Conservation (phyloP, 2,329 filamentous ascomycete genomes). For the Tolypocladium ophioglossoides region DNA sequence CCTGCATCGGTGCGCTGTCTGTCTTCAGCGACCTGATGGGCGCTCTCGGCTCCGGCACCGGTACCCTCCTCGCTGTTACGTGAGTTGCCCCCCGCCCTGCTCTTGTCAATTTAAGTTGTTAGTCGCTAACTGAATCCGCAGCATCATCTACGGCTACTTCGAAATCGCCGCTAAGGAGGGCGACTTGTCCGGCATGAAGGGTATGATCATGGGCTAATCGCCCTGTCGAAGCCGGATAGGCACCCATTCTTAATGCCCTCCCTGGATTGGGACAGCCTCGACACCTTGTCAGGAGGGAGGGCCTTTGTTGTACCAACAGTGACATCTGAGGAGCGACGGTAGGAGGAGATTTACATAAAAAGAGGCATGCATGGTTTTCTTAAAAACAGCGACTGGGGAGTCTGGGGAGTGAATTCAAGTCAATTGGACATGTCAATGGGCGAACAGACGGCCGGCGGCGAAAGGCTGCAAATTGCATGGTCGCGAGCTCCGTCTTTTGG, state of each 20-base stretch:
- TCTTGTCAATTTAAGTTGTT: too few relatives aligned
- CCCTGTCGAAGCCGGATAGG: background rate
- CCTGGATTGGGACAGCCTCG: background rate
- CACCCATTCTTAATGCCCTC: background rate
- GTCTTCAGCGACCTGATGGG: conserved; percentile 93
- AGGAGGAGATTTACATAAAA: background rate
- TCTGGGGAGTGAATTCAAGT: background rate
- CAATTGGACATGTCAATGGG: background rate
- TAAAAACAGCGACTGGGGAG: background rate
- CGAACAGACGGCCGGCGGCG: background rate
- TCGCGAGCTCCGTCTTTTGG: background rate
- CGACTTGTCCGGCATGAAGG: conserved; percentile 75
- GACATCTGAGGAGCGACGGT: background rate
- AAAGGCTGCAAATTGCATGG: background rate
- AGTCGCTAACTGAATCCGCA: conserved; percentile 25
- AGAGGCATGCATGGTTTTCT: conserved; percentile 1
- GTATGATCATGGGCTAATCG: conserved; percentile 58
- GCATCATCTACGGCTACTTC: conserved; percentile 99
- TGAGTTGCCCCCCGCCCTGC: conserved; percentile 45
- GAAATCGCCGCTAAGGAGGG: conserved; percentile 99
- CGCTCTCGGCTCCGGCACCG: conserved; percentile 90
- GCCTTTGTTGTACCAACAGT: conserved; percentile 2
- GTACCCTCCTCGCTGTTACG: conserved; percentile 97
- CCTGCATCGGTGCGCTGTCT: conserved; percentile 95
- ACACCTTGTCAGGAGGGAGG: background rate